Conservation (phyloP, 305 asterid species). For the Euphrasia arctica region DNA sequence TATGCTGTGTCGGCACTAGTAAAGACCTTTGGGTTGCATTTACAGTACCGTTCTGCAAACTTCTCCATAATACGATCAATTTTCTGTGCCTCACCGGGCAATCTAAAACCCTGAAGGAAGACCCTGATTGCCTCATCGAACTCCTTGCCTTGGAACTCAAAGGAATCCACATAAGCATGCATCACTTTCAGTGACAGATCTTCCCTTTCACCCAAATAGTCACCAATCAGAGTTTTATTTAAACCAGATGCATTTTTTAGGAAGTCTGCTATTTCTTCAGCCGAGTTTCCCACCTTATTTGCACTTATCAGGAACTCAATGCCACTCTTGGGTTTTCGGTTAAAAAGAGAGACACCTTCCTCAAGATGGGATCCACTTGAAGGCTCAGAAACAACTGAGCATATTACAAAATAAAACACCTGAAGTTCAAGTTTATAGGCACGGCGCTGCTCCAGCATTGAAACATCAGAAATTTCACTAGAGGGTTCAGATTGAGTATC, state of each 20-base stretch:
- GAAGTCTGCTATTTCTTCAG: conserved; percentile 91
- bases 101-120: conserved; percentile 88
- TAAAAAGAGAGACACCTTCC: conserved; percentile 99
- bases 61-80: conserved; percentile 98
- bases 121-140: conserved; percentile 97
- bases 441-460: conserved; percentile 94
- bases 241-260: conserved; percentile 88
- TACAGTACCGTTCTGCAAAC: conserved; percentile 96
- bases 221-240: conserved; percentile 90
- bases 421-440: conserved; percentile 98
- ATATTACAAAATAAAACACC: conserved; percentile 42
- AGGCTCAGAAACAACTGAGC: conserved; percentile 18
- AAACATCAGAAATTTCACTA: conserved; percentile 85
- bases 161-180: conserved; percentile 99
- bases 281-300: conserved; percentile 89
- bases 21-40: conserved; percentile 85
- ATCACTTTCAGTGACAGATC: conserved; percentile 89
- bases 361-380: conserved; percentile 21
- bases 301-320: conserved; percentile 91
- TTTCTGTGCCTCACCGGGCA: conserved; percentile 99
- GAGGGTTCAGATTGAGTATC: conserved; percentile 91
- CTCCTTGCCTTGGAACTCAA: conserved; percentile 89
- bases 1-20: conserved; percentile 99
- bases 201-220: conserved; percentile 99
- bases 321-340: conserved; percentile 96